These are phyloP conservation scores for Oxalis stricta DNA, from an alignment of 441 rosid species.

Conservation along the genomic window DNA sequence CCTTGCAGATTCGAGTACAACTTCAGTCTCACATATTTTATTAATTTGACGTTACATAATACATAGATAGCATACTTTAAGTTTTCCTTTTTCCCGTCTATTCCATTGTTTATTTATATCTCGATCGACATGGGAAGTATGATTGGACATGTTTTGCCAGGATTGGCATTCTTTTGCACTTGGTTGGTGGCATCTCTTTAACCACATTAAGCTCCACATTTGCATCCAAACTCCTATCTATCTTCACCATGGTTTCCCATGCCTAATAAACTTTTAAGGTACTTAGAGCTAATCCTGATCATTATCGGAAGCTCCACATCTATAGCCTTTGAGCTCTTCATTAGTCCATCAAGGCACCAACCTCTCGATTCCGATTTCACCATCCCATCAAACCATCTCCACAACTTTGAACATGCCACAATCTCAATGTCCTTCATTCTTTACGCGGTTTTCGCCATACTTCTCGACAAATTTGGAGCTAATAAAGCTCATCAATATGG, in stretches of 20 bases:
- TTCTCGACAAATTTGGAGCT: constrained; percentile 39
- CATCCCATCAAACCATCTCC: constrained; percentile 73
- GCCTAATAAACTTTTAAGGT: constrained; percentile 28
- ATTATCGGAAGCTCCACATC: constrained; percentile 42
- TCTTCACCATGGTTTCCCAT: constrained; percentile 58
- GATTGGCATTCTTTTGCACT: constrained; percentile 52
- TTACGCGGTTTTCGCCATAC: constrained; percentile 42
- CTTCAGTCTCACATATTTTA: too few species aligned
- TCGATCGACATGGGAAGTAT: too few species aligned
- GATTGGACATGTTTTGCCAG: too few species aligned
- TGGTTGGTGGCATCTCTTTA: constrained; percentile 78
- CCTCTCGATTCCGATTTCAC: constrained; percentile 74
- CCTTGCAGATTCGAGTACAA: too few species aligned
- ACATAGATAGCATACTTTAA: too few species aligned
- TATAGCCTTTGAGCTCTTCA: constrained; percentile 60
- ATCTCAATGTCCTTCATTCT: constrained; percentile 53
- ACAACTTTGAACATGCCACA: constrained; percentile 72
- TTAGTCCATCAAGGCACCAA: constrained; percentile 61
- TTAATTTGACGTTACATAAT: too few species aligned
- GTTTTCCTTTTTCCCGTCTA: too few species aligned
- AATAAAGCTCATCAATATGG: constrained; percentile 16
- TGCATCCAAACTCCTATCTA: constrained; percentile 38
- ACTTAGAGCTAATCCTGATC: constrained; percentile 50
- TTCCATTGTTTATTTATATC: too few species aligned
- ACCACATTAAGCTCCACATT: constrained; percentile 47